Evolutionary conservation across 805 yeast genomes (phyloP), one percentile per base, ranked within the genome.

Genomic region (Maudiozyma turicensis): DNA sequence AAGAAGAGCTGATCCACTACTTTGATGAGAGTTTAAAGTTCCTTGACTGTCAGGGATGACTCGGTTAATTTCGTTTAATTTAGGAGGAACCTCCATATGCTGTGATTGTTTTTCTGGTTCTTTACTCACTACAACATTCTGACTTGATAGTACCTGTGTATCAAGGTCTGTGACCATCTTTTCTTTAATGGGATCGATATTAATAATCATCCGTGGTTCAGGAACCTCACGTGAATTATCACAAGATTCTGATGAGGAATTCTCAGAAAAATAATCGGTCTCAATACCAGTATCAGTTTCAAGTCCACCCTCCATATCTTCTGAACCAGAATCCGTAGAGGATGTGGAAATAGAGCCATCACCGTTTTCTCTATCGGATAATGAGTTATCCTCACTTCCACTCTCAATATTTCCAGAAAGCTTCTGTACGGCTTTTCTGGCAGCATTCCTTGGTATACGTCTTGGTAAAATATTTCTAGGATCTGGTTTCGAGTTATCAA

Each of bases 401-500:
- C 54, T 20, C 15, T 37, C 44, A 31, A 29, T 42, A 31, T 44
- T 49, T 14, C 61, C 52, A 3, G 64, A 51, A 2, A 62, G 48
- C 29, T 60, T 52, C 37, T 58, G 57, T 6, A 67, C 59, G 1
- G 68, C 65, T 37, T 57, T 54, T 48, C 53, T 59, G 11, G 67
- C 68, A n/a, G 65, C 67, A 45, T 48, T 53, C 33, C 66, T 60
- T 37, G 62, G 58, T 6, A 55, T 50, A 42, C 62, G 53, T 37
- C 51, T 52, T 1, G 67, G 65, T 35, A 63, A 46, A 32, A 60
- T 56, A 51, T 59, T 61, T 53, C 67, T 56, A 37, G 64, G 59
- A 51, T 58, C 61, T 6, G 60, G 64, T 50, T 55, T 55, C 6
- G 66, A 59, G 48, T 64, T 63, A 47, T 64, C 66, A 11, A 59